Conservation (phyloP, 129 eudicot genomes). For the Scalesia atractyloides region DNA sequence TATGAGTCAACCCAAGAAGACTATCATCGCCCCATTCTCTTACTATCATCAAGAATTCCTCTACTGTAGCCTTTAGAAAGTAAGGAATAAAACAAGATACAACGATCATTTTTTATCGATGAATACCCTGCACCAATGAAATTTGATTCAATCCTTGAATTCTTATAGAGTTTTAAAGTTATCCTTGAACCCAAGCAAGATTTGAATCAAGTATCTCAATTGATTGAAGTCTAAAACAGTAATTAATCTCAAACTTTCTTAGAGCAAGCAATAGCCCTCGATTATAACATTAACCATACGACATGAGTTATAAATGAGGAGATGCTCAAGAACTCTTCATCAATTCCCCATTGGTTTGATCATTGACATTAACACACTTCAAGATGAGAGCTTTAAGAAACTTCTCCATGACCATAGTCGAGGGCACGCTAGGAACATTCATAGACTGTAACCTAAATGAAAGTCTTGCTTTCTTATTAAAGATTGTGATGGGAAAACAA, state of each 20-base stretch:
- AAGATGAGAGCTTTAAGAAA: constrained; percentile 38
- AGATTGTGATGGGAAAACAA: constrained; percentile 28
- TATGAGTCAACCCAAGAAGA: not conserved
- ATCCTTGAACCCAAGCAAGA: constrained; percentile 35
- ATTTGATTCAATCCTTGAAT: constrained; percentile 36
- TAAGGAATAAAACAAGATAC: constrained; percentile 34
- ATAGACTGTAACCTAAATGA: not conserved
- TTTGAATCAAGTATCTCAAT: constrained; percentile 37
- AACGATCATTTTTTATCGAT: constrained; percentile 37
- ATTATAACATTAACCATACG: constrained; percentile 36
- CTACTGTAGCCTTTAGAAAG: not conserved
- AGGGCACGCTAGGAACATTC: not conserved
- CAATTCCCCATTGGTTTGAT: constrained; percentile 37
- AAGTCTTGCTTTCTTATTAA: constrained; percentile 2
- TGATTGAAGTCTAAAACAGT: constrained; percentile 27
- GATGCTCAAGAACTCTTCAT: constrained; percentile 31
- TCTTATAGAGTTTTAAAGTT: constrained; percentile 28
- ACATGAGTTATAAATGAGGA: constrained; percentile 31
- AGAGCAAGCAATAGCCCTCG: constrained; percentile 29
- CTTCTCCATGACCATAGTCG: not conserved
- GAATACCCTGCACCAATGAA: constrained; percentile 27
- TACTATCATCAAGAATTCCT: not conserved
- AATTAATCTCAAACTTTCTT: constrained; percentile 33
- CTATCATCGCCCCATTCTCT: not conserved
- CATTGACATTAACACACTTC: constrained; percentile 45